Percentiles rank a stretch among this genome's conserved stretches.
Evolutionary conservation across 179 eudicot species (phyloP).

Genomic region (Camellia oleifera): DNA sequence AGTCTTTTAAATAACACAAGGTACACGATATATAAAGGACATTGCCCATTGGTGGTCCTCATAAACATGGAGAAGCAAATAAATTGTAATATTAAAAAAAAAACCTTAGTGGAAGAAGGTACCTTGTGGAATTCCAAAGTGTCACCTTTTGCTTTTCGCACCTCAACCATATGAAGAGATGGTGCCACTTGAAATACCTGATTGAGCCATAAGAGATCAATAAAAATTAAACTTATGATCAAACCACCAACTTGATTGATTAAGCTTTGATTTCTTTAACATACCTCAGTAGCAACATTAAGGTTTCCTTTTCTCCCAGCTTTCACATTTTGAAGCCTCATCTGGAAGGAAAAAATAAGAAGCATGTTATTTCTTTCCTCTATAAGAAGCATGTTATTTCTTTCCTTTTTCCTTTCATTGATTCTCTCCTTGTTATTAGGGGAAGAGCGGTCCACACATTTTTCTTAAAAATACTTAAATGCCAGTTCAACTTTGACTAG

Average conservation of each 20-base stretch:
- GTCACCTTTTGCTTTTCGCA: slow-evolving; percentile 95
- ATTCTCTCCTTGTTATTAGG: background rate
- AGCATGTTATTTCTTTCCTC: slow-evolving; percentile 2
- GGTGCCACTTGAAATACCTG: slow-evolving; percentile 98
- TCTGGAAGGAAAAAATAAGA: slow-evolving; percentile 34
- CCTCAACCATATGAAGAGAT: slow-evolving; percentile 92
- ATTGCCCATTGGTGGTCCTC: background rate
- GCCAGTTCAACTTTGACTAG: background rate
- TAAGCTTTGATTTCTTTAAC: background rate
- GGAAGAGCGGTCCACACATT: background rate
- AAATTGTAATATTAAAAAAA: background rate
- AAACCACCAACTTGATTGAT: background rate
- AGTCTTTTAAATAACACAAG: background rate
- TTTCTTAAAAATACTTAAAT: slow-evolving; percentile 3
- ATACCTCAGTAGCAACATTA: slow-evolving; percentile 92
- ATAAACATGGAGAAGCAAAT: background rate
- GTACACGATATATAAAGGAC: background rate
- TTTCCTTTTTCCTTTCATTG: background rate
- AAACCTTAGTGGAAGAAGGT: background rate
- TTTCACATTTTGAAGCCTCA: slow-evolving; percentile 91
- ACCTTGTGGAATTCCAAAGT: slow-evolving; percentile 98
- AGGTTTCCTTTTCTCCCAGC: slow-evolving; percentile 99
- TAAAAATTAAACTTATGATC: background rate
- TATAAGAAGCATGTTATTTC: background rate
- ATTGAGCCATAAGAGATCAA: background rate